These are phyloP conservation scores for Russula brevipes DNA, from an alignment of 768 basidiomycete species.

Conservation along the genomic window DNA sequence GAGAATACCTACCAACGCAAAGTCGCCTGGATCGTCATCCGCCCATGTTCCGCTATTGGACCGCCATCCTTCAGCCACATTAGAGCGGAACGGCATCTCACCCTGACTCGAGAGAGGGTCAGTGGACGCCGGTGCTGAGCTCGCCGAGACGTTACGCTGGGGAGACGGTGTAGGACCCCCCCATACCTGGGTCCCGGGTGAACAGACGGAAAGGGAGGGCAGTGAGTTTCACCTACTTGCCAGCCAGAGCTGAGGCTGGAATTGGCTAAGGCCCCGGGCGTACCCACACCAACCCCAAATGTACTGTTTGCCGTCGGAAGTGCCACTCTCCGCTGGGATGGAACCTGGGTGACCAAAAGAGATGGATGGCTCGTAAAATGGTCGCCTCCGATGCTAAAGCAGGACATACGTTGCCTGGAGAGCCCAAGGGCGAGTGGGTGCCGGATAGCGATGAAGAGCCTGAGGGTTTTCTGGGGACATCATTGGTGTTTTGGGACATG, in stretches of 20 bases:
- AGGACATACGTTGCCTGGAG: slow-evolving; percentile 51
- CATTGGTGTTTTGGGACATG: slow-evolving; percentile 34
- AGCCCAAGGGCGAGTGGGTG: slow-evolving; percentile 55
- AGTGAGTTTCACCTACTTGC: slow-evolving; percentile 46
- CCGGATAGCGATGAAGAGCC: slow-evolving; percentile 63
- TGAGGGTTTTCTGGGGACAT: slow-evolving; percentile 55
- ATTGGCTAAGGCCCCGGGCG: slow-evolving; percentile 40
- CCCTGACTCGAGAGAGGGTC: slow-evolving; percentile 44
- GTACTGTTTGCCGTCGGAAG: slow-evolving; percentile 42
- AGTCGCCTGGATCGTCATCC: slow-evolving; percentile 43
- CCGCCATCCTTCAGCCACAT: slow-evolving; percentile 51
- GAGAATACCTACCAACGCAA: slow-evolving; percentile 41
- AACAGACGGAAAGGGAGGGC: slow-evolving; percentile 30
- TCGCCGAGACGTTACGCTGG: slow-evolving; percentile 56
- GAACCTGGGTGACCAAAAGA: slow-evolving; percentile 29
- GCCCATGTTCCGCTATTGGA: slow-evolving; percentile 57
- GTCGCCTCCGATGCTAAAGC: slow-evolving; percentile 4
- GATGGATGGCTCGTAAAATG: slow-evolving; percentile 9
- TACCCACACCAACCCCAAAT: slow-evolving; percentile 48
- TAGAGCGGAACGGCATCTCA: slow-evolving; percentile 45
- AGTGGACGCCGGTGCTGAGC: slow-evolving; percentile 50
- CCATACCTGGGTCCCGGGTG: slow-evolving; percentile 48
- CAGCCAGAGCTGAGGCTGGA: slow-evolving; percentile 55
- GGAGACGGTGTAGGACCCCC: slow-evolving; percentile 44
- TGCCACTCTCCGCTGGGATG: slow-evolving; percentile 45